Evolutionary conservation across 139 green algal genomes (phyloP).

Genomic region (Picochlorum sp.): DNA sequence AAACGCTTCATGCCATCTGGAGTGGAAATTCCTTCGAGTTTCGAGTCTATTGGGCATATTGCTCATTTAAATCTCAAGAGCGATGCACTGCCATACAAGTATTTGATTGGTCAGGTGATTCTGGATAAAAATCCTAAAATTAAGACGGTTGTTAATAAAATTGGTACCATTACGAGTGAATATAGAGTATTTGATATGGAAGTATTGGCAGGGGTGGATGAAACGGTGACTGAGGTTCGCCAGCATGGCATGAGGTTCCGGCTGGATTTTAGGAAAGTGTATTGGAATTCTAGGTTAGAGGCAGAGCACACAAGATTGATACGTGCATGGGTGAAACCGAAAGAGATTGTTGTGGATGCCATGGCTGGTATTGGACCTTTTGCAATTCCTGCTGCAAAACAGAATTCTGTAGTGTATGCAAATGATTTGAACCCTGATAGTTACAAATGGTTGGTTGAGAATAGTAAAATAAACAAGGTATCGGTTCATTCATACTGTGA

Average conservation of each 20-base stretch:
- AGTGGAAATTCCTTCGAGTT: slow-evolving; percentile 75
- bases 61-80: slow-evolving; percentile 91
- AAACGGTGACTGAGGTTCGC: slow-evolving; percentile 40
- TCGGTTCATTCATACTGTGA: slow-evolving; percentile 18
- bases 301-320: slow-evolving; percentile 86
- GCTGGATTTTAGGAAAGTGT: slow-evolving; percentile 89
- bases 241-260: slow-evolving; percentile 79
- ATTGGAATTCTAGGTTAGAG: slow-evolving; percentile 98
- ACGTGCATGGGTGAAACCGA: slow-evolving; percentile 34
- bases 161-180: slow-evolving; percentile 84
- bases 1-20: slow-evolving; percentile 57
- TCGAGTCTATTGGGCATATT: slow-evolving; percentile 94
- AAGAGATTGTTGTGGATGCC: slow-evolving; percentile 68
- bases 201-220: slow-evolving; percentile 73
- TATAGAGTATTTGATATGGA: slow-evolving; percentile 93
- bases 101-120: slow-evolving; percentile 69
- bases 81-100: slow-evolving; percentile 74
- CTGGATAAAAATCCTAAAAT: slow-evolving; percentile 93
- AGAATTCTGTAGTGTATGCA: slow-evolving; percentile 80
- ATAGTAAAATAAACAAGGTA: slow-evolving; percentile 72
- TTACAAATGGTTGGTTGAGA: slow-evolving; percentile 61
- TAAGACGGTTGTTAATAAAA: slow-evolving; percentile 92
- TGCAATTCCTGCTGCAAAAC: slow-evolving; percentile 77
- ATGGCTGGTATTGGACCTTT: slow-evolving; percentile 96
- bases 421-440: slow-evolving; percentile 95